Evolutionary conservation across 495 filamentous ascomycete genomes (phyloP).

Genomic region (Aeminium ludgeri): DNA sequence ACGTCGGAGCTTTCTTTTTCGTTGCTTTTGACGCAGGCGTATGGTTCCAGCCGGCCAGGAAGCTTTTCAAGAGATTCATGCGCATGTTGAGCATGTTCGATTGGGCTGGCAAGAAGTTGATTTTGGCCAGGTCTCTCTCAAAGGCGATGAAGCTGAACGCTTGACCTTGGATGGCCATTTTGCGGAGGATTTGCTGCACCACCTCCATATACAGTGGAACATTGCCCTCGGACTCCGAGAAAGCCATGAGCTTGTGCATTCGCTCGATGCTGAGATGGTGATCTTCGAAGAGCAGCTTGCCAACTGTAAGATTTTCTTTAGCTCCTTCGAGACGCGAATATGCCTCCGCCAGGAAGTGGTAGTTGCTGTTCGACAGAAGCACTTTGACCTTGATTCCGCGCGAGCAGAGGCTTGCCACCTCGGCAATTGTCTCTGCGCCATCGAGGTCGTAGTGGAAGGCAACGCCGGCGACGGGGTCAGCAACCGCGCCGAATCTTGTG

Average conservation of each 20-base stretch:
- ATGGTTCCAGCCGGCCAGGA: constrained; percentile 8
- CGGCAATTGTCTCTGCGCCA: constrained; percentile 38
- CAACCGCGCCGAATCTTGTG: constrained; percentile 26
- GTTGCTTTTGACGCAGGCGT: neutral
- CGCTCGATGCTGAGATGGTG: constrained; percentile 43
- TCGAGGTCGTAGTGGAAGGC: constrained; percentile 52
- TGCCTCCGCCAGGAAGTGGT: constrained; percentile 28
- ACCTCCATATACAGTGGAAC: constrained; percentile 47
- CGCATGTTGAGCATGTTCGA: constrained; percentile 25
- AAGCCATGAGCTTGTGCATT: constrained; percentile 54
- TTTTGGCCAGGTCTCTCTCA: constrained; percentile 20
- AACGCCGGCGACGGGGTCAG: constrained; percentile 41
- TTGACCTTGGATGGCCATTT: constrained; percentile 35
- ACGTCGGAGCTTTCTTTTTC: constrained; percentile 1
- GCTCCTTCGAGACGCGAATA: constrained; percentile 12
- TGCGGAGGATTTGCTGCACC: constrained; percentile 26
- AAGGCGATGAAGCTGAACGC: constrained; percentile 41
- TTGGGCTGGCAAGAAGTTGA: constrained; percentile 26
- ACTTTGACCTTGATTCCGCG: constrained; percentile 40
- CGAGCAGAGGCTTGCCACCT: constrained; percentile 50
- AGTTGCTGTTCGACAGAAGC: constrained; percentile 46
- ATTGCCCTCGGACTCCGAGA: constrained; percentile 26
- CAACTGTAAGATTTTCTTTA: constrained; percentile 20
- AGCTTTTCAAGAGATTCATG: constrained; percentile 30
- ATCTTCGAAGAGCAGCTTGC: constrained; percentile 38